Base-by-base conservation (phyloP, 2,329 filamentous ascomycete genomes). In the Didymella lethalis region DNA sequence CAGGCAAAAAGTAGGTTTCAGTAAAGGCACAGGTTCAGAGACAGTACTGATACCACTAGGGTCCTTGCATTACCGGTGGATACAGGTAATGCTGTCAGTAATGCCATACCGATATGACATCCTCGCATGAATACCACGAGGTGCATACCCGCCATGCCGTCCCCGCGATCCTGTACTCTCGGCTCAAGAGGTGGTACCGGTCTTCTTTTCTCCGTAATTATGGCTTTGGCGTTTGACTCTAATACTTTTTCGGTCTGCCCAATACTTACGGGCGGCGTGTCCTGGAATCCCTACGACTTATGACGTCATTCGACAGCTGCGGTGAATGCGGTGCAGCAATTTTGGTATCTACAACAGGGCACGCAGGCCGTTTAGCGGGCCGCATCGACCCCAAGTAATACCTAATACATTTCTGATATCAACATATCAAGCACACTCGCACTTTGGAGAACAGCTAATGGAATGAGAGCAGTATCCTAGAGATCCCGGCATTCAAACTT, bases 1-100 rank as follows among this genome's bases (percentile, higher is more conserved):
- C 76, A 0, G 84, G 84, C 25, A 84, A 83, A 68, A 80, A 80
- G 84, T 85, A 75, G 66, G 79, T 75, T 25, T 0, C 23, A 7
- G 2, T 26, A 2, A 18, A 36, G 32, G 14, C 8, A 25, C 7
- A 40, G 11, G 4, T 2, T 40, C 8, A 7, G 6, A 23, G 23
- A 41, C 18, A 31, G 23, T 51, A 36, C 59, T 78, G 59, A 76
- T 46, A 6, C 23, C 18, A 20, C 16, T 14, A 86, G 84, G 66
- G 78, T 85, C 57, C 76, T 86, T 48, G 83, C 77, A 11, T 76
- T 80, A 47, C 84, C 84, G 0, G 83, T 83, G 2, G 83, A 85
- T 63, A 71, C 81, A 23, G 84, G 83, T 60, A 81, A 80, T 54
- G 69, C 79, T 47, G 76, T 86, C 49, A 82, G 77, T 54, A 78